phyloP scores from a whole-genome alignment of 192 early-diverging fungal species.

The Mortierella claussenii region DNA sequence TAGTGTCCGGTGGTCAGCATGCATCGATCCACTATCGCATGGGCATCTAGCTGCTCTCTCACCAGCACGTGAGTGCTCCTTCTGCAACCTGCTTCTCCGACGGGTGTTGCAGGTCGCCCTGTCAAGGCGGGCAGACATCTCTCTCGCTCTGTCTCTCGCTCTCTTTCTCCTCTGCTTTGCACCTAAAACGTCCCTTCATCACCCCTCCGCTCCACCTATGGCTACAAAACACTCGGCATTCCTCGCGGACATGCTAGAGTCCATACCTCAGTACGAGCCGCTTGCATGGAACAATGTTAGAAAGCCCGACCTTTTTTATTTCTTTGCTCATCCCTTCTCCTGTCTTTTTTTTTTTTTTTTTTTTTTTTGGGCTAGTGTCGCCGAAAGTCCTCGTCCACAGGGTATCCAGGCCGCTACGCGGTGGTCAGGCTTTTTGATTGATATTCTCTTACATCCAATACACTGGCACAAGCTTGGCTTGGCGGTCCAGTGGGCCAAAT shows the following conservation, averaged over 20 bases:
- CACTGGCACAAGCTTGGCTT: constrained; percentile 39
- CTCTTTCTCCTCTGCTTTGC: background rate
- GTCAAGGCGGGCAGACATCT: too few species aligned
- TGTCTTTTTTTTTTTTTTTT: background rate
- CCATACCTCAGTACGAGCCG: constrained; percentile 47
- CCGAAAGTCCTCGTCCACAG: constrained; percentile 22
- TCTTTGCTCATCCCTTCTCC: constrained; percentile 1
- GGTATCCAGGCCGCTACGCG: constrained; percentile 10
- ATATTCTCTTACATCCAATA: constrained; percentile 29
- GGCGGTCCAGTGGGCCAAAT: constrained; percentile 41
- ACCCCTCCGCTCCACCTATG: too few species aligned
- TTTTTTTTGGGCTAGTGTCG: constrained; percentile 4
- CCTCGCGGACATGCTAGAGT: constrained; percentile 16
- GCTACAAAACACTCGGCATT: background rate
- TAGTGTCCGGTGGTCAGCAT: too few species aligned
- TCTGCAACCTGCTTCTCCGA: too few species aligned
- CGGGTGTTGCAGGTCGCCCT: too few species aligned
- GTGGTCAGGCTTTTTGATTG: constrained; percentile 16
- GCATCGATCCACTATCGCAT: too few species aligned
- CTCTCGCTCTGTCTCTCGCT: too few species aligned
- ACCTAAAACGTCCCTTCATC: too few species aligned
- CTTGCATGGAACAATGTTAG: background rate
- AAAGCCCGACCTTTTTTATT: background rate
- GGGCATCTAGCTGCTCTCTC: too few species aligned
- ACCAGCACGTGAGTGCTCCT: too few species aligned